These are phyloP conservation scores for Striga asiatica DNA, from an alignment of 257 asterid genomes.

Conservation along the genomic window DNA sequence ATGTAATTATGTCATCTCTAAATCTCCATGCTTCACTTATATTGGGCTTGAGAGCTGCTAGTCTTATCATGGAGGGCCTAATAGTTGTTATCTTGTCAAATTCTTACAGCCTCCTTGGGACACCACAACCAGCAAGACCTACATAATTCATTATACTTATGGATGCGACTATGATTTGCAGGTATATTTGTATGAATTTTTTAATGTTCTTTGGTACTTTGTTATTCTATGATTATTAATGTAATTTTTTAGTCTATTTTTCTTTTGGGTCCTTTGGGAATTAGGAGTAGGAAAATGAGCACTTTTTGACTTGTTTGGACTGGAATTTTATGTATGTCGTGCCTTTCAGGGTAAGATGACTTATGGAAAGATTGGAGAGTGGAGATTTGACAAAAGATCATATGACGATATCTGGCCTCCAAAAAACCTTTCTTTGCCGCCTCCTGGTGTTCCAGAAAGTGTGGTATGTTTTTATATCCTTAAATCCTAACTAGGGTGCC, in stretches of 20 bases:
- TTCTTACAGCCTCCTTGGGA: slow-evolving; percentile 90
- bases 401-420: slow-evolving; percentile 60
- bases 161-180: slow-evolving; percentile 86
- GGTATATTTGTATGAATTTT: slow-evolving; percentile 26
- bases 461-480: slow-evolving; percentile 70
- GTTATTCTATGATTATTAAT: no score
- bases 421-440: slow-evolving; percentile 75
- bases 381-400: slow-evolving; percentile 97
- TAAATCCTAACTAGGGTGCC: not conserved
- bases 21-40: no score
- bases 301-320: not conserved
- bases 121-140: slow-evolving; percentile 55
- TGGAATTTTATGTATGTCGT: not conserved
- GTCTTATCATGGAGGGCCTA: slow-evolving; percentile 1
- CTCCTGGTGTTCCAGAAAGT: slow-evolving; percentile 88
- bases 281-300: not conserved
- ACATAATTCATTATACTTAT: slow-evolving; percentile 83
- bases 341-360: slow-evolving; percentile 63
- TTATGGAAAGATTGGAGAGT: slow-evolving; percentile 80
- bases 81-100: slow-evolving; percentile 14
- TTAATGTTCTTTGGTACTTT: not conserved
- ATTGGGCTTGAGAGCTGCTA: no score
- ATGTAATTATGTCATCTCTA: no score
- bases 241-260: no score
- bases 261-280: not conserved